Evolutionary conservation across 352 stramenopile genomes (phyloP), one percentile per base, ranked within the genome.

Genomic region (Pythium rhizo-oryzae): DNA sequence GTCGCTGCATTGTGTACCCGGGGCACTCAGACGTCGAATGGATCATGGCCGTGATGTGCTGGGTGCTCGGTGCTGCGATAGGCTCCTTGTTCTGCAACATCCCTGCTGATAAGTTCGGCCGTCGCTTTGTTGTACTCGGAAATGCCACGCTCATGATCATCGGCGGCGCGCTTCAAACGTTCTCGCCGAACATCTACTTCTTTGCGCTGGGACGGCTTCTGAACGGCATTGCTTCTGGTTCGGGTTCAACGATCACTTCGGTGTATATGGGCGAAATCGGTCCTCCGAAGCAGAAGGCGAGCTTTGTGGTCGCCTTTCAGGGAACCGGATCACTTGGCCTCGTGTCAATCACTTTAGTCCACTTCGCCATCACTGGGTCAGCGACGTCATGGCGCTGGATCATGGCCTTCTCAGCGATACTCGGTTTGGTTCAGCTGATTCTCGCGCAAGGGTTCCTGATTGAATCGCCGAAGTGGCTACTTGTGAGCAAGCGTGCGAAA

Each of bases 91-190:
- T 71, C 16, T 73, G 65, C 15, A 79, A 69, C 28, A 69, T 72
- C 24, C 75, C 75, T 2, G 74, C 74, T 0, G 72, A 84, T 28
- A 73, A 71, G 56, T 79, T 56, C 57, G 77, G 77, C 9, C 71
- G 77, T 21, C 68, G 71, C 21, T 70, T 67, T 16, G 73, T 79
- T 21, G 61, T 84, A 25, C 24, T 78, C 4, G 16, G 47, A 8
- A 82, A 82, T 50, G 72, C 75, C 3, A 41, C 25, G 37, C n/a
- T 80, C 19, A 83, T 85, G 72, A 72, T 83, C 57, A 37, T 81
- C 41, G 75, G 75, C 43, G 75, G 56, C 5, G 21, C 59, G 0
- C 39, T 85, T 5, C 72, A 85, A 57, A 78, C 71, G 6, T 73
- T 78, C n/a, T 68, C 78, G 16, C 75, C 65, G 0, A 78, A 63